phyloP scores from a whole-genome alignment of 2,329 filamentous ascomycete genomes.

The Penicillium polonicum region DNA sequence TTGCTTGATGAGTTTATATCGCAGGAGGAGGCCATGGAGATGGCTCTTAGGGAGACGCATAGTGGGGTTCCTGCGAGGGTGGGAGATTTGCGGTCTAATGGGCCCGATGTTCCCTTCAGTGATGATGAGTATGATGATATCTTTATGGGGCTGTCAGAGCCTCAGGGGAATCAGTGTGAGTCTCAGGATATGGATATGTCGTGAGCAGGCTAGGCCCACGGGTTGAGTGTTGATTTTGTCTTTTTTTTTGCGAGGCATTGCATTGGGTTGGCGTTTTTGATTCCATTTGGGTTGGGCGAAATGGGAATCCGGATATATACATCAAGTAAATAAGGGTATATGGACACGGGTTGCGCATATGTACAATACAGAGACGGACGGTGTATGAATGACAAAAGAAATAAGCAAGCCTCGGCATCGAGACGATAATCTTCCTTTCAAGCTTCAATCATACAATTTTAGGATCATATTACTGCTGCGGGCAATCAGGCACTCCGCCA shows the following conservation, averaged over 20 bases:
- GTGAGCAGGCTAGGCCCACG: conserved; percentile 16
- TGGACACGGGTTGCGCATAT: conserved; percentile 31
- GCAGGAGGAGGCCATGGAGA: conserved; percentile 36
- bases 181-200: conserved; percentile 44
- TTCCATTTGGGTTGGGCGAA: not conserved
- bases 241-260: conserved; percentile 10
- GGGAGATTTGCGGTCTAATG: not conserved
- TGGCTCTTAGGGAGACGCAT: conserved; percentile 27
- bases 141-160: conserved; percentile 64
- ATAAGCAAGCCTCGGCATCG: not conserved
- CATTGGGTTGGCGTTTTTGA: conserved; percentile 18
- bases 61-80: not conserved
- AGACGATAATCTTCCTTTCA: not conserved
- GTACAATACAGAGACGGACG: conserved; percentile 26
- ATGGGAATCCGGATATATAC: not conserved
- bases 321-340: conserved; percentile 33
- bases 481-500: conserved; percentile 60
- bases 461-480: conserved; percentile 53
- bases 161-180: conserved; percentile 23
- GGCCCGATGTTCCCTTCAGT: conserved; percentile 32
- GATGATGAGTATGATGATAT: conserved; percentile 63
- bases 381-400: not conserved
- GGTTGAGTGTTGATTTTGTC: not conserved
- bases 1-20: conserved; percentile 39
- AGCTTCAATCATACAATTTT: not conserved